Evolutionary conservation across 2,329 filamentous ascomycete species (phyloP), one percentile per base, ranked within the genome.

Genomic region (Venturia carpophila): DNA sequence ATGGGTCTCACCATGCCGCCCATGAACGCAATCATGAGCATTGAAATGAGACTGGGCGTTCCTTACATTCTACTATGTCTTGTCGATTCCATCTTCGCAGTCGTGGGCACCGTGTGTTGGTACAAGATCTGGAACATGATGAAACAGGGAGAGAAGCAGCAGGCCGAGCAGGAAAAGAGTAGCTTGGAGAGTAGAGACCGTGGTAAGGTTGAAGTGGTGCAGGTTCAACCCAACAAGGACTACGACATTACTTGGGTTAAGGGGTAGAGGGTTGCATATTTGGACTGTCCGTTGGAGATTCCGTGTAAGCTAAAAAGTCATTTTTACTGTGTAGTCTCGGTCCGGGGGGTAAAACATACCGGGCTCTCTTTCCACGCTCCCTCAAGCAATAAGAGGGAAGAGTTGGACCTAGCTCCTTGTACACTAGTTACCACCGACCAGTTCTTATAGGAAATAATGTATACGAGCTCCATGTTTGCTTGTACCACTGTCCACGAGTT

Each of bases 101-200:
- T 61, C 27, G 37, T 45, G n/a, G 60, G 60, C 5, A 45, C 60
- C n/a, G 60, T 61, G 7, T 34, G 39, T 61, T 61, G 60, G 60
- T 45, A 2, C 1, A 61, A 45, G n/a, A 45, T 45, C 2, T 61
- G 39, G 39, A 43, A 24, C n/a, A 61, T 42, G 42, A 42, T 61
- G 60, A 24, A 42, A 5, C 42, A 61, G 13, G 37, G 60, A 19
- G 60, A n/a, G 17, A 61, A 61, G 39, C n/a, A 61, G 39, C 21
- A 43, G 60, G 39, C 37, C 13, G 60, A 61, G 37, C 11, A 24
- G 37, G 37, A 61, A n/a, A 42, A 19, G 17, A 11, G 3, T 6
- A 37, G 27, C 11, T 19, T 17, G 17, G 13, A 17, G 24, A 56
- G 27, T 10, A 10, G 30, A 24, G 30, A 34, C 30, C 24, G 15